Conservation (phyloP, 495 filamentous ascomycete species). For the Amorphotheca resinae region DNA sequence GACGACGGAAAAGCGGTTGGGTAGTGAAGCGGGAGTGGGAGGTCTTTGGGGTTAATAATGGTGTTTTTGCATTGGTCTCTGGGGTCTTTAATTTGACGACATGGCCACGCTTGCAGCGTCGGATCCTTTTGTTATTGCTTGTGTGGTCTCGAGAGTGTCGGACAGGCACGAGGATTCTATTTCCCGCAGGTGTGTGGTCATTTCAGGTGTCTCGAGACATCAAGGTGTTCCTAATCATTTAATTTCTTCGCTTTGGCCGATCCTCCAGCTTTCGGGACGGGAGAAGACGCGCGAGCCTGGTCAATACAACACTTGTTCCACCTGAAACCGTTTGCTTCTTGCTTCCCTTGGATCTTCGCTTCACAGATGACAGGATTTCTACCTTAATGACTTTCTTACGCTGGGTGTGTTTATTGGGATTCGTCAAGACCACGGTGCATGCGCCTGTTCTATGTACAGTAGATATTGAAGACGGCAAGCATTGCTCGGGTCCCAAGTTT, state of each 20-base stretch:
- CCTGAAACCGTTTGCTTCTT: conserved; percentile 21
- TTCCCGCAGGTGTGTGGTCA: conserved; percentile 27
- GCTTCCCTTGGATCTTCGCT: conserved; percentile 20
- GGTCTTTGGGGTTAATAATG: conserved; percentile 22
- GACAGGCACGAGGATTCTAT: conserved; percentile 10
- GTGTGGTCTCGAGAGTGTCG: conserved; percentile 18
- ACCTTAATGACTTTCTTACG: conserved; percentile 19
- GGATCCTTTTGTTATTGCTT: conserved; percentile 32
- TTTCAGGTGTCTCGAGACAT: conserved; percentile 24
- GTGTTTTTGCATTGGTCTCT: conserved; percentile 28
- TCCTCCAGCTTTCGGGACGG: conserved; percentile 4
- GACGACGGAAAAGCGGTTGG: conserved; percentile 27
- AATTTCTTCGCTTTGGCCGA: conserved; percentile 2
- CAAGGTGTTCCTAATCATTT: conserved; percentile 13
- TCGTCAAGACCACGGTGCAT: conserved; percentile 15
- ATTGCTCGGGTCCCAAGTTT: conserved; percentile 31
- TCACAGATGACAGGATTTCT: conserved; percentile 16
- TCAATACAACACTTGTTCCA: conserved; percentile 23
- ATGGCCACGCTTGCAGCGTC: conserved; percentile 25
- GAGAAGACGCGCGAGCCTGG: conserved; percentile 8
- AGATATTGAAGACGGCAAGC: conserved; percentile 22
- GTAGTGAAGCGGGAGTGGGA: conserved; percentile 14
- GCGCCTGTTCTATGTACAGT: conserved; percentile 16
- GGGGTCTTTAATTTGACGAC: conserved; percentile 22
- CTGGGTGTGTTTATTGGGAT: conserved; percentile 32